A percentile compares a stretch with the other conserved stretches of the same genome.
Evolutionary conservation across 768 basidiomycete genomes (phyloP).

Genomic region (Rhizopogon rudus): DNA sequence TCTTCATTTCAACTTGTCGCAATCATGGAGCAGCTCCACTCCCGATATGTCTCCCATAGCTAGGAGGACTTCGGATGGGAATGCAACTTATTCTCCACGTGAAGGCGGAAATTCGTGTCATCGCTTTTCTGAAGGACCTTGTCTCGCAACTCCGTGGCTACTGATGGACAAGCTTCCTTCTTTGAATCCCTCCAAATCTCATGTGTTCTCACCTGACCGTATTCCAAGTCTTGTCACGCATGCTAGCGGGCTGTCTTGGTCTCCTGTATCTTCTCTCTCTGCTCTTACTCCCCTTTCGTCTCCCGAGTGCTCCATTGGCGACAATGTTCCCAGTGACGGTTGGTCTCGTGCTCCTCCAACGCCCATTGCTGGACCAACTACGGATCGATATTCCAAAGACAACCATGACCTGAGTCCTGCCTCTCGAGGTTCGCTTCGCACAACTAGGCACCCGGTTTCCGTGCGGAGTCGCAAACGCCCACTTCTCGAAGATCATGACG

Average conservation of each 20-base stretch:
- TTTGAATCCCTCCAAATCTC: conserved; percentile 13
- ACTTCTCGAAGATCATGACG: neutral
- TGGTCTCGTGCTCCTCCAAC: neutral
- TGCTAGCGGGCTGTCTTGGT: conserved; percentile 11
- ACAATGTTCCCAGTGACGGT: neutral
- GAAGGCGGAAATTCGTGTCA: neutral
- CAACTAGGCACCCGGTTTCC: neutral
- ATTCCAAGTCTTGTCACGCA: neutral
- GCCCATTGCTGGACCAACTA: neutral
- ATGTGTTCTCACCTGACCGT: neutral
- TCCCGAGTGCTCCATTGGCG: conserved; percentile 6
- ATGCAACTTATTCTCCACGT: neutral
- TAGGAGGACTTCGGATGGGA: conserved; percentile 5
- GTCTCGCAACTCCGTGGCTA: conserved; percentile 14
- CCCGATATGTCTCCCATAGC: conserved; percentile 20
- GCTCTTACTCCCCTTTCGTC: conserved; percentile 27
- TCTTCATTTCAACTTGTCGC: conserved; percentile 21
- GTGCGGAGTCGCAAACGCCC: neutral
- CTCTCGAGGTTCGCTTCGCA: neutral
- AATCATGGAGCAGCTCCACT: conserved; percentile 12
- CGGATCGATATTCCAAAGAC: neutral
- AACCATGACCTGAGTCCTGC: neutral
- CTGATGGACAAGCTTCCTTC: conserved; percentile 24
- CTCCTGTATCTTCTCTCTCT: conserved; percentile 23
- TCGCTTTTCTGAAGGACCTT: conserved; percentile 7